Base-by-base conservation (phyloP, 2,329 filamentous ascomycete species). In the Cercospora sesami region DNA sequence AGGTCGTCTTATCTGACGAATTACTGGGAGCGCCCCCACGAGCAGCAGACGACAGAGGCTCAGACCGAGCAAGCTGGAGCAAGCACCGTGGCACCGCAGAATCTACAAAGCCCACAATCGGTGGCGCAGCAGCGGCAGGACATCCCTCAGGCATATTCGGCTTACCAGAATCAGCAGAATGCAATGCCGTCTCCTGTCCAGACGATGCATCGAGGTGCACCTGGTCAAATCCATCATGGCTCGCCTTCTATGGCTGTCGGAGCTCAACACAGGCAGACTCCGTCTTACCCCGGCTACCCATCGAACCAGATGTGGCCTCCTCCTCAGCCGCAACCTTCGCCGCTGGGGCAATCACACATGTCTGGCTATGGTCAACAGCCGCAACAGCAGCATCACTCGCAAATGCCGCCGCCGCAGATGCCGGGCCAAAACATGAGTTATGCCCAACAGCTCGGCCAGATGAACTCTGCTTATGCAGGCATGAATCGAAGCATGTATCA, bases 21-120 rank as follows among this genome's bases (percentile, higher is more conserved):
- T 65, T 86, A 93, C 72, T 98, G 94, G 91, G 87, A 90, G 71
- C 87, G 91, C 69, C 90, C 91, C 10, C 93, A 96, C 72, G 93
- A 97, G 66, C 75, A 78, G 77, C 88, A 91, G 68, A 89, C 92
- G 3, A 81, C 81, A 21, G 70, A 72, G 59, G 60, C 69, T 85
- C n/a, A 82, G 81, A 57, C 66, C 64, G 30, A 71, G 66, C 72
- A 73, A 55, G 76, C 78, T 12, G 79, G 81, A 42, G 77, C 75
- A 28, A 81, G 81, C 31, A 78, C 81, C 4, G 77, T 80, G 28
- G 79, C 79, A 36, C 79, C 81, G 28, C 82, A 83, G 67, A 79
- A 80, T 21, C 70, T 83, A 48, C 82, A 83, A 66, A 84, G 82
- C 39, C 83, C 83, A 10, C 82, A 81, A 62, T 73, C 74, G 9